Conservation (phyloP, 768 basidiomycete species). For the Multifurca ochricompacta region DNA sequence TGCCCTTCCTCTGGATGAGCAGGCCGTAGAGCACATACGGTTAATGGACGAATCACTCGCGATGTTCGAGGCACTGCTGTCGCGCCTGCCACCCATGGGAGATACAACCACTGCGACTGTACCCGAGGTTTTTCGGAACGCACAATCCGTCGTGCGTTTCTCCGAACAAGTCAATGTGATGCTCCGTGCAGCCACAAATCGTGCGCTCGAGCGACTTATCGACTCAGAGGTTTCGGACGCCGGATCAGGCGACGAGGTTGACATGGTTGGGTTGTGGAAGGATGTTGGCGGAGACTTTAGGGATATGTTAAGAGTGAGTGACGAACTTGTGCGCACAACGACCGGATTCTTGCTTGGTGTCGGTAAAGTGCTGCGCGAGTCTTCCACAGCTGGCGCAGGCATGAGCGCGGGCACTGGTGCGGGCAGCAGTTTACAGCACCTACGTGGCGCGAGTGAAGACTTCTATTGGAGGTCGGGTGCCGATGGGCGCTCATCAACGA, state of each 20-base stretch:
- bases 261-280: constrained; percentile 56
- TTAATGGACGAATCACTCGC: constrained; percentile 61
- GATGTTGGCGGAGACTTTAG: constrained; percentile 63
- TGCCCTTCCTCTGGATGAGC: constrained; percentile 15
- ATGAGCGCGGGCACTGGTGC: too few species aligned
- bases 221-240: constrained; percentile 62
- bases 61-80: constrained; percentile 62
- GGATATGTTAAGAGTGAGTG: constrained; percentile 62
- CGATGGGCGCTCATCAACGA: constrained; percentile 26
- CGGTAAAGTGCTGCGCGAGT: constrained; percentile 60
- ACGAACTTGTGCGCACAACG: constrained; percentile 69
- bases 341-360: constrained; percentile 72
- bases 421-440: constrained; percentile 35
- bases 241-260: constrained; percentile 25
- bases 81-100: constrained; percentile 43
- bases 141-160: constrained; percentile 54
- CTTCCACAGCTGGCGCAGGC: constrained; percentile 25
- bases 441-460: constrained; percentile 48
- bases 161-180: constrained; percentile 62
- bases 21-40: constrained; percentile 49
- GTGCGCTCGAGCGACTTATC: constrained; percentile 66
- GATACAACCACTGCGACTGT: constrained; percentile 34
- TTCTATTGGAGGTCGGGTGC: constrained; percentile 29
- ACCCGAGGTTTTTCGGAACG: constrained; percentile 51
- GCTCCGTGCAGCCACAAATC: constrained; percentile 45